Percentiles rank a stretch among this genome's conserved stretches.
These are phyloP conservation scores for Yarrowia osloensis DNA, from an alignment of 805 yeast species.

Conservation along the genomic window DNA sequence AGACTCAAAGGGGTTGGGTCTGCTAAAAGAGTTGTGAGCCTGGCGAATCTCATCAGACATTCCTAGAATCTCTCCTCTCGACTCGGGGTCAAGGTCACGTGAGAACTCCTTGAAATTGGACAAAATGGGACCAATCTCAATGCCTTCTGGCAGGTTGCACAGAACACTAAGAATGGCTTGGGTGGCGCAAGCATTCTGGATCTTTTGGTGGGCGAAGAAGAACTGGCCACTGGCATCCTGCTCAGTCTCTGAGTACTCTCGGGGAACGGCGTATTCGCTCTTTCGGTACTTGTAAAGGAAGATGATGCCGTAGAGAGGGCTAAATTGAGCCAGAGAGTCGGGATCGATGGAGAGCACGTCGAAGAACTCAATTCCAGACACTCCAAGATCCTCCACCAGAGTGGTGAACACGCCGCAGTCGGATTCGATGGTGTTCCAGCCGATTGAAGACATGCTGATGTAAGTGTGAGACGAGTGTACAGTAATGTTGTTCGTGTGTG, in stretches of 20 bases:
- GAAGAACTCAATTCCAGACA: slow-evolving; percentile 56
- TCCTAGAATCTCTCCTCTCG: slow-evolving; percentile 62
- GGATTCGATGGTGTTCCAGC: slow-evolving; percentile 67
- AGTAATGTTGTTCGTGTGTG: background rate
- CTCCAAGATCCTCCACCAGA: slow-evolving; percentile 57
- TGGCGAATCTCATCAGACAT: slow-evolving; percentile 58
- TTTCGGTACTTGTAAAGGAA: slow-evolving; percentile 62
- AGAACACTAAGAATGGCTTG: slow-evolving; percentile 64
- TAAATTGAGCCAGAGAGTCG: slow-evolving; percentile 37
- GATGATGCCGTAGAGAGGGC: slow-evolving; percentile 59
- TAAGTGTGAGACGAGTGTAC: background rate
- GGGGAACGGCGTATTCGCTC: slow-evolving; percentile 45
- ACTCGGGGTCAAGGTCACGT: slow-evolving; percentile 54
- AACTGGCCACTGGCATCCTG: slow-evolving; percentile 40
- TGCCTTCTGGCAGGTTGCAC: slow-evolving; percentile 47
- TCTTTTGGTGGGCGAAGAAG: slow-evolving; percentile 64
- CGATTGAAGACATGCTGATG: slow-evolving; percentile 34
- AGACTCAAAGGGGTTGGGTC: slow-evolving; percentile 50
- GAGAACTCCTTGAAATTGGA: slow-evolving; percentile 53
- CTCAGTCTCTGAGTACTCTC: slow-evolving; percentile 49
- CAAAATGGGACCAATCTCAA: slow-evolving; percentile 55
- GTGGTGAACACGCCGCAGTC: slow-evolving; percentile 70
- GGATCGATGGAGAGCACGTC: slow-evolving; percentile 59
- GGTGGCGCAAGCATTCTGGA: slow-evolving; percentile 74
- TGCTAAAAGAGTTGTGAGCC: slow-evolving; percentile 62